These are phyloP conservation scores for Colletotrichum sp. DNA, from an alignment of 2,329 filamentous ascomycete genomes.

Conservation along the genomic window DNA sequence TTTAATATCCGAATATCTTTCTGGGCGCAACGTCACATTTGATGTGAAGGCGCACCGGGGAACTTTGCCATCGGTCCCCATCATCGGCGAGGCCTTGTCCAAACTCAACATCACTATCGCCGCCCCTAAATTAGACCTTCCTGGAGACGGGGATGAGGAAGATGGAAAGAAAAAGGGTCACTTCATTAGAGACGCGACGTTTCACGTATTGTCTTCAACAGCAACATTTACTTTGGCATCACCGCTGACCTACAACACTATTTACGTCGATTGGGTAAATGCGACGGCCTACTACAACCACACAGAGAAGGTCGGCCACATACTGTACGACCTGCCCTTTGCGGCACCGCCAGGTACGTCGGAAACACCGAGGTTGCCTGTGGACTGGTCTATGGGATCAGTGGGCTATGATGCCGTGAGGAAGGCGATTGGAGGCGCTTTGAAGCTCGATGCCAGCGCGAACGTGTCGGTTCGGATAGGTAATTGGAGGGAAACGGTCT, in stretches of 20 bases:
- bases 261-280: slow-evolving; percentile 80
- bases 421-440: slow-evolving; percentile 77
- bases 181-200: slow-evolving; percentile 85
- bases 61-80: slow-evolving; percentile 76
- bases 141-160: slow-evolving; percentile 51
- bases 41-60: slow-evolving; percentile 72
- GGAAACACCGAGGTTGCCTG: slow-evolving; percentile 77
- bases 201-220: slow-evolving; percentile 86
- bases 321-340: slow-evolving; percentile 76
- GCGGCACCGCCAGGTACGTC: slow-evolving; percentile 76
- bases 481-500: slow-evolving; percentile 73
- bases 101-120: slow-evolving; percentile 73
- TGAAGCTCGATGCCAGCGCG: slow-evolving; percentile 81
- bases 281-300: slow-evolving; percentile 87
- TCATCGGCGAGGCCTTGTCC: slow-evolving; percentile 74
- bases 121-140: slow-evolving; percentile 69
- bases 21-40: slow-evolving; percentile 83
- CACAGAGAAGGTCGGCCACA: slow-evolving; percentile 76
- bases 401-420: slow-evolving; percentile 84
- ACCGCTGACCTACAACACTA: slow-evolving; percentile 72
- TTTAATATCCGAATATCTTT: slow-evolving; percentile 84
- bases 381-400: slow-evolving; percentile 76
- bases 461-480: slow-evolving; percentile 77
- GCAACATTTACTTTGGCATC: slow-evolving; percentile 85
- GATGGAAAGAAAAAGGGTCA: slow-evolving; percentile 51